These are phyloP conservation scores for Ottelia alismoides DNA, from an alignment of 106 monocot genomes.

Conservation along the genomic window DNA sequence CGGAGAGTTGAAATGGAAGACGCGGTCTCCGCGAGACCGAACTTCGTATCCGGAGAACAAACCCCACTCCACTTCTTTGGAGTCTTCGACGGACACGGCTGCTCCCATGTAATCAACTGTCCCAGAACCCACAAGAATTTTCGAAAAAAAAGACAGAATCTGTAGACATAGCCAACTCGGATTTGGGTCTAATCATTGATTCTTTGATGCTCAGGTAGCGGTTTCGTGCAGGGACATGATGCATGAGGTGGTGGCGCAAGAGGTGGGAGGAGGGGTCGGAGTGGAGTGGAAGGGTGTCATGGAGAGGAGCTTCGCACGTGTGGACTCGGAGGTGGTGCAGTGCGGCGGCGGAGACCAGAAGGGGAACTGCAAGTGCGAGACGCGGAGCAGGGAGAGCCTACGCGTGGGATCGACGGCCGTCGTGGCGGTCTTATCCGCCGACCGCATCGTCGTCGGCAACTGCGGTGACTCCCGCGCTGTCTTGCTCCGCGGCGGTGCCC, in stretches of 20 bases:
- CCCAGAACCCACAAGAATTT: background rate
- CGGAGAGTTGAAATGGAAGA: no score
- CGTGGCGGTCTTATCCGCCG: conserved; percentile 24
- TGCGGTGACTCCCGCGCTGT: conserved; percentile 86
- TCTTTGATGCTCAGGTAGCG: conserved; percentile 39
- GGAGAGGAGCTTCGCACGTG: conserved; percentile 52
- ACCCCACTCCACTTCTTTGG: no score
- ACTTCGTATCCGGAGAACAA: no score
- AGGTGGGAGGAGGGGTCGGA: conserved; percentile 11
- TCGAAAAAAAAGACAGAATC: no score
- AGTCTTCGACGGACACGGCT: no score
- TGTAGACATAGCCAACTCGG: no score
- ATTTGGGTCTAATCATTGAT: no score
- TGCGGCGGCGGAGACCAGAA: background rate
- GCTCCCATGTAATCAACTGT: no score
- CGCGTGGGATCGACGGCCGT: conserved; percentile 86
- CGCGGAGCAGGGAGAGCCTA: conserved; percentile 47
- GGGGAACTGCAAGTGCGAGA: conserved; percentile 50
- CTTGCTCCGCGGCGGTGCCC: conserved; percentile 45
- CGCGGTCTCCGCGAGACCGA: no score
- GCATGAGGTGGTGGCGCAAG: conserved; percentile 65
- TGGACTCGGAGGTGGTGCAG: conserved; percentile 44
- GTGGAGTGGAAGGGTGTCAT: conserved; percentile 40
- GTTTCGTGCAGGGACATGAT: conserved; percentile 52
- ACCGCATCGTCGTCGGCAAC: conserved; percentile 12